Percentiles rank a stretch among this genome's conserved stretches.
Evolutionary conservation across 2,329 filamentous ascomycete genomes (phyloP).

Genomic region (Fonsecaea pugnacius): DNA sequence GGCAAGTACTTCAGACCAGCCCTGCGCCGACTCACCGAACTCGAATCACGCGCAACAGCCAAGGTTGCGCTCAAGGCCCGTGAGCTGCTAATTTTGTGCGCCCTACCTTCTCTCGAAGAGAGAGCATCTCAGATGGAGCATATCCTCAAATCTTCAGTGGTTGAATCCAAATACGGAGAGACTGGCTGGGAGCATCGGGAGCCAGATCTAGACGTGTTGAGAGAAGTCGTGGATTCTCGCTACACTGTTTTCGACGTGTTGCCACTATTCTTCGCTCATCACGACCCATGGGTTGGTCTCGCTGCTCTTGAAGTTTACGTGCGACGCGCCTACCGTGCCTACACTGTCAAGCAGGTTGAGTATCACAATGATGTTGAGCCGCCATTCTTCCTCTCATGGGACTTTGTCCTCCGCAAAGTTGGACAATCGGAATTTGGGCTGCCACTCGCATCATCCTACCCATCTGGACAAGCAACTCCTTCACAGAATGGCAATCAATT

Average conservation of each 20-base stretch:
- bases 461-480: conserved; percentile 82
- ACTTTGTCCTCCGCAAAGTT: conserved; percentile 92
- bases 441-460: conserved; percentile 75
- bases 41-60: conserved; percentile 82
- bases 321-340: conserved; percentile 94
- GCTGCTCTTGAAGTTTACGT: conserved; percentile 96
- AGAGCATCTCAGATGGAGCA: conserved; percentile 97
- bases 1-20: conserved; percentile 83
- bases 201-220: conserved; percentile 85
- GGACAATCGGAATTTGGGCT: conserved; percentile 88
- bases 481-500: conserved; percentile 65
- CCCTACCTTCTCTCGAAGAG: conserved; percentile 93
- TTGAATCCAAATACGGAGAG: conserved; percentile 97
- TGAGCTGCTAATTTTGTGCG: conserved; percentile 96
- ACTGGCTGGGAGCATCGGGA: conserved; percentile 95
- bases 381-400: conserved; percentile 85
- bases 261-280: conserved; percentile 91
- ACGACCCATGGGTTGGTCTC: conserved; percentile 90
- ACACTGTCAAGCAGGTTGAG: conserved; percentile 84
- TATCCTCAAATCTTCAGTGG: conserved; percentile 90
- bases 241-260: conserved; percentile 98
- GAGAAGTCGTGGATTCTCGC: conserved; percentile 97
- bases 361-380: conserved; percentile 79
- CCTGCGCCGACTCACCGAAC: conserved; percentile 84
- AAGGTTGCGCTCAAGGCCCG: conserved; percentile 98